phyloP scores from a whole-genome alignment of 73 alveolate species.

The Durusdinium trenchii region DNA sequence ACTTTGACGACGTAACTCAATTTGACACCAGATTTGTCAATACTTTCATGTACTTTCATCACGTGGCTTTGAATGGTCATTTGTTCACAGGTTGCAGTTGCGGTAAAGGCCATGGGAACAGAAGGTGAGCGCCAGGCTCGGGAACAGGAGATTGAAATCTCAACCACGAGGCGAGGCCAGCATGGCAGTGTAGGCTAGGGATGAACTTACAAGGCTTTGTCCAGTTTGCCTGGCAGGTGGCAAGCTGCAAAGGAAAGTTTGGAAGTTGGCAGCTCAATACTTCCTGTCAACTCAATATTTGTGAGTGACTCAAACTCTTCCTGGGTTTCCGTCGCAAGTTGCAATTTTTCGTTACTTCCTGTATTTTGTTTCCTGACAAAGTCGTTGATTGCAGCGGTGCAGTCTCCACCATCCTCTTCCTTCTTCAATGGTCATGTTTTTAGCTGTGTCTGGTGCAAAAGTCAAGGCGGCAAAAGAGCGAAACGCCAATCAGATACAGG shows the following conservation, averaged over 20 bases:
- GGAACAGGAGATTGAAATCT: constrained; percentile 47
- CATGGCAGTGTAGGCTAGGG: background rate
- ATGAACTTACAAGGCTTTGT: background rate
- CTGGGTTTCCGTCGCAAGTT: background rate
- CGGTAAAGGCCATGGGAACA: constrained; percentile 88
- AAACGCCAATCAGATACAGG: constrained; percentile 72
- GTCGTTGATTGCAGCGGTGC: background rate
- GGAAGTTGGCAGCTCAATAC: background rate
- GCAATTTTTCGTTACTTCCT: background rate
- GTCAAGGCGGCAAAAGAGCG: constrained; percentile 81
- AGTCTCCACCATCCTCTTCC: background rate
- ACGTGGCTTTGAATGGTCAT: background rate
- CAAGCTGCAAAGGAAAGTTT: constrained; percentile 54
- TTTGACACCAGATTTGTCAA: background rate
- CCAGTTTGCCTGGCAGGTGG: constrained; percentile 10
- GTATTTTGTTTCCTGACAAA: background rate
- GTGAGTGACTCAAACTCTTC: background rate
- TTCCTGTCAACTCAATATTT: background rate
- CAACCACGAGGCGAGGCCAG: constrained; percentile 54
- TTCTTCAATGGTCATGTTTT: background rate
- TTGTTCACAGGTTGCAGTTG: constrained; percentile 20
- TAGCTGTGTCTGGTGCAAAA: background rate
- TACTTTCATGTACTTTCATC: background rate
- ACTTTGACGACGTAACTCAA: background rate
- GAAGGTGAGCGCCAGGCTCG: constrained; percentile 94